Conservation (phyloP, 179 eudicot genomes). For the Silene coronaria region DNA sequence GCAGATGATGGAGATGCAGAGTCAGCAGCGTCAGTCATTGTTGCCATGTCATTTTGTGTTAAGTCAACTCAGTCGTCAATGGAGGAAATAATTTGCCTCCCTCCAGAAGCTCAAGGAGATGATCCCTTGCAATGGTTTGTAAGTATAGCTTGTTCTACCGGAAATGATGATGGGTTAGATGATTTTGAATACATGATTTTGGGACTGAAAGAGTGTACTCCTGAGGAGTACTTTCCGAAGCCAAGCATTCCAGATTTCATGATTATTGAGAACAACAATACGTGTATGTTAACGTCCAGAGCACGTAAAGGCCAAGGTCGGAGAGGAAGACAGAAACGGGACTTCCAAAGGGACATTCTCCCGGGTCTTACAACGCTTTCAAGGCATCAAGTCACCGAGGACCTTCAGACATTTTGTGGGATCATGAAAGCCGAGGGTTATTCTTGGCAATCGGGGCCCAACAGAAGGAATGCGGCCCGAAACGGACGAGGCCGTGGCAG, state of each 20-base stretch:
- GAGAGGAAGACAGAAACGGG: conserved; percentile 76
- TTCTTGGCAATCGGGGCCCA: conserved; percentile 57
- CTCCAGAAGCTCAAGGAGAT: conserved; percentile 29
- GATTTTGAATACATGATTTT: conserved; percentile 65
- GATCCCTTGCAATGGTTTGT: conserved; percentile 10
- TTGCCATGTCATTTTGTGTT: conserved; percentile 46
- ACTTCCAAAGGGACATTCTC: conserved; percentile 85
- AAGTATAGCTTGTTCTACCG: neutral
- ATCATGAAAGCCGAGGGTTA: conserved; percentile 81
- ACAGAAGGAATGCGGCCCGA: conserved; percentile 53
- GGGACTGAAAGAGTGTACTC: conserved; percentile 46
- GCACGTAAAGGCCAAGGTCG: conserved; percentile 56
- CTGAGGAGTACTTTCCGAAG: conserved; percentile 69
- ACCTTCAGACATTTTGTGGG: conserved; percentile 80
- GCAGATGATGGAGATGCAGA: conserved; percentile 28
- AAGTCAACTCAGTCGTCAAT: conserved; percentile 13
- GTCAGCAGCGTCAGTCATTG: conserved; percentile 66
- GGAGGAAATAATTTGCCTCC: conserved; percentile 9
- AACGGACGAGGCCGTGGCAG: conserved; percentile 58
- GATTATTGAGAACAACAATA: conserved; percentile 28
- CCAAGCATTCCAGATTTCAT: conserved; percentile 45
- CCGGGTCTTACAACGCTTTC: conserved; percentile 77
- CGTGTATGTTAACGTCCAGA: conserved; percentile 29
- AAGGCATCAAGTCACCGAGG: conserved; percentile 86
- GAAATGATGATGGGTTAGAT: conserved; percentile 33